These are phyloP conservation scores for Nicotiana obtusifolia DNA, from an alignment of 257 asterid species.

Conservation along the genomic window DNA sequence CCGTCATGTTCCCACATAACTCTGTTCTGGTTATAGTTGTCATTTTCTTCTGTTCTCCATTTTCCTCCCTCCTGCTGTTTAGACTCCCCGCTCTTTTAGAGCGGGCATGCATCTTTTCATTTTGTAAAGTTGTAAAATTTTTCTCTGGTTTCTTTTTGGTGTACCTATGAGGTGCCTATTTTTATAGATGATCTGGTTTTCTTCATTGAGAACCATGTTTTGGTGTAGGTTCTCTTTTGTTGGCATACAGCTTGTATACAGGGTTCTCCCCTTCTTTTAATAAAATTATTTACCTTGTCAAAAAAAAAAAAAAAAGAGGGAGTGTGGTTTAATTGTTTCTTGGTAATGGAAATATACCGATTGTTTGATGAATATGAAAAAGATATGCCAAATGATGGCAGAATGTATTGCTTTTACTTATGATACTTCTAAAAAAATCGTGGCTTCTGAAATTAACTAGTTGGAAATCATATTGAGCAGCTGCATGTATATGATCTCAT, in stretches of 20 bases:
- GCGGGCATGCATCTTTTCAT: background rate
- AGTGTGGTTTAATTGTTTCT: background rate
- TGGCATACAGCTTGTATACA: no score
- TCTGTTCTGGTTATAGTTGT: background rate
- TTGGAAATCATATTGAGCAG: background rate
- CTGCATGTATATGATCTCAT: background rate
- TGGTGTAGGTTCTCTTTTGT: no score
- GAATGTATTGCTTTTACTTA: background rate
- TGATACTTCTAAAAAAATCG: background rate
- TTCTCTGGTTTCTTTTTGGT: no score
- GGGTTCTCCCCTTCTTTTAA: no score
- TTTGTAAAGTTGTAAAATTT: background rate
- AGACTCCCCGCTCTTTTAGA: background rate
- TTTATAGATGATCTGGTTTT: no score
- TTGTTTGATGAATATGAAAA: background rate
- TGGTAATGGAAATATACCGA: background rate
- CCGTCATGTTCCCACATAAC: background rate
- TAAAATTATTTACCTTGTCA: no score
- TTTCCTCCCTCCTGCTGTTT: background rate
- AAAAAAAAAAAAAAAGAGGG: background rate
- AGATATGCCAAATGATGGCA: background rate
- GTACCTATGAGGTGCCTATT: no score
- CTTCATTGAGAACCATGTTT: no score
- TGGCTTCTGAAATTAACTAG: background rate
- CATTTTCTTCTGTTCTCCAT: conserved; percentile 9